Evolutionary conservation across 2,329 filamentous ascomycete genomes (phyloP).

Genomic region (Venturia aucupariae): DNA sequence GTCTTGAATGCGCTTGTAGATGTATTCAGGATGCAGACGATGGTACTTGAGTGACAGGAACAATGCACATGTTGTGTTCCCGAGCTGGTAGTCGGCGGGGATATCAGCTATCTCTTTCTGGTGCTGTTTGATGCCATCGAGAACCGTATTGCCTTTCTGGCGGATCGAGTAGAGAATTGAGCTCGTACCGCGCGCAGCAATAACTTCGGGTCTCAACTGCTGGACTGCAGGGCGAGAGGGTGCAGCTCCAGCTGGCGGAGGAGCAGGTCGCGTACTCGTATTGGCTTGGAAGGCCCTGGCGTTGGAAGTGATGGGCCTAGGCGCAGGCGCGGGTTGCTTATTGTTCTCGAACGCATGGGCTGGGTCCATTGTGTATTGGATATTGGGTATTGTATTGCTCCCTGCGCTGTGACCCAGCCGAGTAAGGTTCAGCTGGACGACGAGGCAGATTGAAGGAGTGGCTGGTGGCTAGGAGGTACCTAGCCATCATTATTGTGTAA

Average conservation of each 20-base stretch:
- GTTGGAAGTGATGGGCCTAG: constrained; percentile 9
- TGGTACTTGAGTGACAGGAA: constrained; percentile 97
- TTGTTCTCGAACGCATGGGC: background rate
- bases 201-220: constrained; percentile 81
- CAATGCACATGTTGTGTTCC: constrained; percentile 77
- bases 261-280: background rate
- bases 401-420: background rate
- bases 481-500: background rate
- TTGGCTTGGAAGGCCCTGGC: constrained; percentile 1
- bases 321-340: background rate
- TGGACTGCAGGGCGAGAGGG: constrained; percentile 40
- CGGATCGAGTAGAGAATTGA: constrained; percentile 85
- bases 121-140: constrained; percentile 70
- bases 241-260: background rate
- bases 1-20: constrained; percentile 83
- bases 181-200: constrained; percentile 56
- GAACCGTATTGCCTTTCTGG: constrained; percentile 89
- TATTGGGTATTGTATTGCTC: background rate
- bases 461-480: background rate
- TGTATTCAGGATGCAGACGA: constrained; percentile 92
- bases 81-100: constrained; percentile 86
- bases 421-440: background rate
- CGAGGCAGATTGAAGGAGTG: background rate
- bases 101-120: constrained; percentile 98
- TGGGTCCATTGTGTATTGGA: constrained; percentile 3